Conservation (phyloP, 225 moss, liverwort and hornwort genomes). For the Anthoceros angustus region DNA sequence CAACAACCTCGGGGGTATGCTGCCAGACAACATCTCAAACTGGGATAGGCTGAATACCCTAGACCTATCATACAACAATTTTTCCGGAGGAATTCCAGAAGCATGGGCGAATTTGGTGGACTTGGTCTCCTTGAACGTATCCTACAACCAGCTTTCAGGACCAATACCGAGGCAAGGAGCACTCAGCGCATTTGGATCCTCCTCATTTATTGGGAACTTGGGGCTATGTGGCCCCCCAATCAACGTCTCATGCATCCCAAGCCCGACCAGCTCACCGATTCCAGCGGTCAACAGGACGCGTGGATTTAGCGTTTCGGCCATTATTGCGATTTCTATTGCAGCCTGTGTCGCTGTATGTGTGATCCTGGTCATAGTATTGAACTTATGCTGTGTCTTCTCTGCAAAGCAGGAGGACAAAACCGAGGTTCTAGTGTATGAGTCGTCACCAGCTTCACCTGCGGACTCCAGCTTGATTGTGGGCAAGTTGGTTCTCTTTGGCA, state of each 20-base stretch:
- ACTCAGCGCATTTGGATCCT: constrained; percentile 27
- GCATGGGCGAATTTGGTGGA: constrained; percentile 29
- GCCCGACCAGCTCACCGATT: constrained; percentile 4
- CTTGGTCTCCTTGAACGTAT: constrained; percentile 44
- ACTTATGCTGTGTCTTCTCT: constrained; percentile 25
- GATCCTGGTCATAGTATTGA: constrained; percentile 45
- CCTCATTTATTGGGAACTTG: constrained; percentile 55
- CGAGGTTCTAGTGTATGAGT: constrained; percentile 68
- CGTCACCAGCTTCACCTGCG: constrained; percentile 65
- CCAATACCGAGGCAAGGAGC: constrained; percentile 33
- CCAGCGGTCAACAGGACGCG: constrained; percentile 15
- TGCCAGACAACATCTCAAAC: background rate
- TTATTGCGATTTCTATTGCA: constrained; percentile 68
- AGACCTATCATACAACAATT: constrained; percentile 26
- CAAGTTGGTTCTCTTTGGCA: constrained; percentile 85
- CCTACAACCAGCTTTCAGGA: constrained; percentile 45
- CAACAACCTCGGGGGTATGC: background rate
- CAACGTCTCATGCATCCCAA: constrained; percentile 21
- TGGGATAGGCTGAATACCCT: constrained; percentile 12
- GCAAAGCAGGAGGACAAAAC: constrained; percentile 25
- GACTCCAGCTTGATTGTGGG: constrained; percentile 58
- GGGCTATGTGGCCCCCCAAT: constrained; percentile 57
- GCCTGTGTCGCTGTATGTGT: constrained; percentile 59
- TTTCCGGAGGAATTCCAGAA: constrained; percentile 49
- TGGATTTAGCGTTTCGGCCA: constrained; percentile 52